A percentile compares a stretch with the other conserved stretches of the same genome.
Conservation (phyloP, 192 early-diverging fungal genomes). For the Chytriomyces sp. region DNA sequence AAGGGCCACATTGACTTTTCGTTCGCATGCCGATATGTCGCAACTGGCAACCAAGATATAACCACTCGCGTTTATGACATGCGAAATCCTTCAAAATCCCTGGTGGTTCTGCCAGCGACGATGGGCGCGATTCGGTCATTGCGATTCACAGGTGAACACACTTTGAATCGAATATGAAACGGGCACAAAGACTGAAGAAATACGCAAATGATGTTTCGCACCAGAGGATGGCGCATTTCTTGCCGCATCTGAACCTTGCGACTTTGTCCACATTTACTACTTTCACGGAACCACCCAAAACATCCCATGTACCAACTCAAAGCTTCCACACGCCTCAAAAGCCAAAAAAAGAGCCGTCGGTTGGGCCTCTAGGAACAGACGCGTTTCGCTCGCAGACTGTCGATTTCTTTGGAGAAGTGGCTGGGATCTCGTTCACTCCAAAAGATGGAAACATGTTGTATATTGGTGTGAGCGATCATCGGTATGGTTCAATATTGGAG, state of each 20-base stretch:
- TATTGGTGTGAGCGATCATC: slow-evolving; percentile 50
- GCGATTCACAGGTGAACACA: slow-evolving; percentile 50
- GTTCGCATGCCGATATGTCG: slow-evolving; percentile 66
- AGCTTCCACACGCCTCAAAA: slow-evolving; percentile 9
- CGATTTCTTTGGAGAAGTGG: slow-evolving; percentile 76
- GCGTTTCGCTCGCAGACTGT: slow-evolving; percentile 57
- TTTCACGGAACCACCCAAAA: slow-evolving; percentile 11
- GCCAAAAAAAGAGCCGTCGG: background rate
- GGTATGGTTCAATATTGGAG: slow-evolving; percentile 39
- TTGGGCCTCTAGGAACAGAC: slow-evolving; percentile 17
- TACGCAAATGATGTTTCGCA: background rate
- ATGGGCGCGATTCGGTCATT: slow-evolving; percentile 67
- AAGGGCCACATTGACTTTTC: slow-evolving; percentile 71
- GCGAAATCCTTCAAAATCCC: slow-evolving; percentile 54
- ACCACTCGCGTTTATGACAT: slow-evolving; percentile 69
- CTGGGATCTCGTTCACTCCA: slow-evolving; percentile 64
- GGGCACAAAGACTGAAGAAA: background rate
- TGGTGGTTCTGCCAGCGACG: slow-evolving; percentile 54
- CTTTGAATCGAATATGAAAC: background rate
- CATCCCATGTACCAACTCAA: slow-evolving; percentile 9
- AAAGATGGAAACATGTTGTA: slow-evolving; percentile 55
- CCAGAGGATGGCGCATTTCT: slow-evolving; percentile 57
- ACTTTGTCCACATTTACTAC: slow-evolving; percentile 68
- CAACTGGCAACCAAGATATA: slow-evolving; percentile 70
- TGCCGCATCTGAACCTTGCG: slow-evolving; percentile 64